Evolutionary conservation across 83 land plant genomes (phyloP).

Genomic region (Thuja plicata): DNA sequence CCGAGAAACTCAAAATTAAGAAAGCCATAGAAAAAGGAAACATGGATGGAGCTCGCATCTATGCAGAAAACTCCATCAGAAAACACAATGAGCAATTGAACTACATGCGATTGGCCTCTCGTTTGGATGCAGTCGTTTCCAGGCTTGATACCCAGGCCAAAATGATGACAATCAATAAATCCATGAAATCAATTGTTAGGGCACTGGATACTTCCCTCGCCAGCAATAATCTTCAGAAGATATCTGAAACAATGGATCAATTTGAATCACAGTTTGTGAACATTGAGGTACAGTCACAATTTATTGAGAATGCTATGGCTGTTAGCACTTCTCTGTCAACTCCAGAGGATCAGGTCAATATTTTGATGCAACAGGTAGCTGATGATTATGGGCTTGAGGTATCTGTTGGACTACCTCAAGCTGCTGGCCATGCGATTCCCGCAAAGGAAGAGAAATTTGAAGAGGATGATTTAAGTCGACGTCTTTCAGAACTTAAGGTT

Average conservation of each 20-base stretch:
- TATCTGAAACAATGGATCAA: constrained; percentile 82
- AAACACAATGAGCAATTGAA: constrained; percentile 89
- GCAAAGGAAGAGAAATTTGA: constrained; percentile 43
- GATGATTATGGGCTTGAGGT: constrained; percentile 89
- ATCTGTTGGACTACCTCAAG: constrained; percentile 72
- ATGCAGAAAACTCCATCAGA: constrained; percentile 88
- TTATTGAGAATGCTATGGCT: constrained; percentile 81
- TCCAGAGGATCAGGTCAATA: constrained; percentile 76
- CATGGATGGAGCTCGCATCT: constrained; percentile 91
- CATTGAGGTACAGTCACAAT: constrained; percentile 91
- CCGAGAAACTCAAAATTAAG: constrained; percentile 88
- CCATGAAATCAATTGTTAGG: constrained; percentile 70
- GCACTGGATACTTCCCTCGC: constrained; percentile 62
- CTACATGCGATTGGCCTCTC: constrained; percentile 81
- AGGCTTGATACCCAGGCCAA: constrained; percentile 82
- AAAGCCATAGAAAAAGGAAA: constrained; percentile 95
- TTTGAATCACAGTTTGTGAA: constrained; percentile 83
- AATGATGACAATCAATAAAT: constrained; percentile 65
- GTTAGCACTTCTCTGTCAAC: constrained; percentile 77
- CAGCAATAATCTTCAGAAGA: constrained; percentile 72
- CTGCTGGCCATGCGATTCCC: constrained; percentile 62
- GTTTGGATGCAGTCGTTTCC: constrained; percentile 88
- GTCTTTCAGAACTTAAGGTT: constrained; percentile 72
- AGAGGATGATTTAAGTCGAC: constrained; percentile 70
- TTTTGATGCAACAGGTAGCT: constrained; percentile 81